Percentiles rank a stretch among this genome's conserved stretches.
phyloP scores from a whole-genome alignment of 805 yeast genomes.

The Candida nemodendra region DNA sequence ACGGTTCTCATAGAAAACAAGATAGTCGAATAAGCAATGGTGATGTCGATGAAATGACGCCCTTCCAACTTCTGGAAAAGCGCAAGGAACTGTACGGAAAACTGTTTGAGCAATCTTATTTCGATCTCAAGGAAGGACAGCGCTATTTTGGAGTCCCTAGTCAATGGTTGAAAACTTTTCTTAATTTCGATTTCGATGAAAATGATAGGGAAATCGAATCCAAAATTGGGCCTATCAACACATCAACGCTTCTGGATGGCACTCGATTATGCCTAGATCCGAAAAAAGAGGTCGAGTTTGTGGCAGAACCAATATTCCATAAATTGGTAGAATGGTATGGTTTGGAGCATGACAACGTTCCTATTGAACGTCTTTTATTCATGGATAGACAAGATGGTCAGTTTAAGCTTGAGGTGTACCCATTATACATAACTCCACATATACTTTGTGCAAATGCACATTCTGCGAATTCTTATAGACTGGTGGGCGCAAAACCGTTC shows the following conservation, averaged over 20 bases:
- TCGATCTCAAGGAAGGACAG: constrained; percentile 43
- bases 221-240: constrained; percentile 48
- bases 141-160: constrained; percentile 48
- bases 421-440: constrained; percentile 29
- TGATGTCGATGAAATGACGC: constrained; percentile 5
- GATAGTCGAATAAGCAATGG: too few species aligned
- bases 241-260: constrained; percentile 42
- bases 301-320: constrained; percentile 46
- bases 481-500: constrained; percentile 36
- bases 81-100: constrained; percentile 19
- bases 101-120: constrained; percentile 13
- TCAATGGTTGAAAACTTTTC: constrained; percentile 42
- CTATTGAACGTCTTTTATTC: constrained; percentile 38
- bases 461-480: constrained; percentile 27
- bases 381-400: constrained; percentile 23
- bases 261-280: constrained; percentile 39
- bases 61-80: constrained; percentile 12
- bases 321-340: constrained; percentile 57
- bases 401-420: constrained; percentile 24
- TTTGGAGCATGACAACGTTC: constrained; percentile 35
- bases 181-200: constrained; percentile 32
- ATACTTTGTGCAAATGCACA: constrained; percentile 24
- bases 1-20: too few species aligned
- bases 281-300: constrained; percentile 29
- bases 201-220: constrained; percentile 28